These are phyloP conservation scores for Glycine soja DNA, from an alignment of 306 rosid species.

Conservation along the genomic window DNA sequence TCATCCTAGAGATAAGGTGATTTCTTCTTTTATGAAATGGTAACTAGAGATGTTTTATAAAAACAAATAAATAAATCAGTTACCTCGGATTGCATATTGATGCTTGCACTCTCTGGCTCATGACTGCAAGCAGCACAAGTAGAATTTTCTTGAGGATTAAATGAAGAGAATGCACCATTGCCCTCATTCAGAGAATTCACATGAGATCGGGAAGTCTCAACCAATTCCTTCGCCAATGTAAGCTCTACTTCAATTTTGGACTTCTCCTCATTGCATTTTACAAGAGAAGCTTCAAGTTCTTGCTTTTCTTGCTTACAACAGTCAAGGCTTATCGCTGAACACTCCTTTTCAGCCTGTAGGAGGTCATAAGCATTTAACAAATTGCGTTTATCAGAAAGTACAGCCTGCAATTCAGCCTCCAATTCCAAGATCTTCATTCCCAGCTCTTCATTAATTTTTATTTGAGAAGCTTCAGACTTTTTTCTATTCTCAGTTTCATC, in stretches of 20 bases:
- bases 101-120: conserved; percentile 54
- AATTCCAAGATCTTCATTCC: conserved; percentile 82
- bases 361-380: conserved; percentile 79
- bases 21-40: conserved; percentile 39
- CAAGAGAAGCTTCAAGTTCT: conserved; percentile 81
- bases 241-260: conserved; percentile 74
- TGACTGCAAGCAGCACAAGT: conserved; percentile 43
- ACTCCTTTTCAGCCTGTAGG: conserved; percentile 93
- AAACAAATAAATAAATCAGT: conserved; percentile 1
- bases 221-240: conserved; percentile 59
- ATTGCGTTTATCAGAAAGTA: conserved; percentile 85
- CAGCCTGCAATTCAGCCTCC: conserved; percentile 81
- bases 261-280: conserved; percentile 78
- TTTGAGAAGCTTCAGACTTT: conserved; percentile 76
- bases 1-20: conserved; percentile 34
- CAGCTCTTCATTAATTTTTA: conserved; percentile 82
- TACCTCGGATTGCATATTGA: conserved; percentile 64
- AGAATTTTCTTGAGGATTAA: conserved; percentile 50
- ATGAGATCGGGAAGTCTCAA: conserved; percentile 56
- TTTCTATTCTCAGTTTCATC: conserved; percentile 80
- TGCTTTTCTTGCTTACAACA: conserved; percentile 97
- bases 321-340: conserved; percentile 87
- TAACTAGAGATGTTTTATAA: conserved; percentile 28
- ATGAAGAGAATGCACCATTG: conserved; percentile 42
- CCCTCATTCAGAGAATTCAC: conserved; percentile 52